phyloP scores from a whole-genome alignment of 2,329 filamentous ascomycete genomes.

The Spiromastix sp. region DNA sequence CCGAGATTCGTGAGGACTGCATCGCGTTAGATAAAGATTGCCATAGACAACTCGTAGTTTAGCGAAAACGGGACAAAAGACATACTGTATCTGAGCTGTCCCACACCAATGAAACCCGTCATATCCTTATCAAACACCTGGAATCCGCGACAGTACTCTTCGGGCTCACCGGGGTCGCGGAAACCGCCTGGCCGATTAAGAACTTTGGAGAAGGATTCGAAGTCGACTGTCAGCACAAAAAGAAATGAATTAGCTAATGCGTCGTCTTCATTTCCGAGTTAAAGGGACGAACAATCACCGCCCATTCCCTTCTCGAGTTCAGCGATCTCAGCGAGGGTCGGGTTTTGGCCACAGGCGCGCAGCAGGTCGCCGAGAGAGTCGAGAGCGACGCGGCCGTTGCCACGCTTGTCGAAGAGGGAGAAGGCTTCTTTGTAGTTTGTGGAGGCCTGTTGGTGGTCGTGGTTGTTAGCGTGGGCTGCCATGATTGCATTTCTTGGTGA shows the following conservation, averaged over 20 bases:
- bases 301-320: constrained; percentile 87
- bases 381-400: constrained; percentile 80
- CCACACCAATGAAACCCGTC: constrained; percentile 95
- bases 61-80: constrained; percentile 8
- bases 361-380: constrained; percentile 87
- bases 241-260: constrained; percentile 1
- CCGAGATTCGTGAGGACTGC: constrained; percentile 86
- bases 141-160: constrained; percentile 97
- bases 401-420: constrained; percentile 98
- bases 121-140: constrained; percentile 99
- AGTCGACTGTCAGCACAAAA: constrained; percentile 61
- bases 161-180: constrained; percentile 93
- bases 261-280: too few relatives aligned
- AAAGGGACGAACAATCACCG: constrained; percentile 73
- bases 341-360: constrained; percentile 95
- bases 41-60: too few relatives aligned
- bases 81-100: constrained; percentile 80
- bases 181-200: constrained; percentile 97
- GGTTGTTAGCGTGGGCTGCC: too few relatives aligned
- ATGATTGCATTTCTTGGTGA: too few relatives aligned
- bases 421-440: constrained; percentile 99
- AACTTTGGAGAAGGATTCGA: constrained; percentile 91
- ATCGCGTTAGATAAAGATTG: too few relatives aligned
- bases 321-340: constrained; percentile 81
- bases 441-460: constrained; percentile 43